Base-by-base conservation (phyloP, 1,284 basidiomycete species). In the Chalciporus sp. region DNA sequence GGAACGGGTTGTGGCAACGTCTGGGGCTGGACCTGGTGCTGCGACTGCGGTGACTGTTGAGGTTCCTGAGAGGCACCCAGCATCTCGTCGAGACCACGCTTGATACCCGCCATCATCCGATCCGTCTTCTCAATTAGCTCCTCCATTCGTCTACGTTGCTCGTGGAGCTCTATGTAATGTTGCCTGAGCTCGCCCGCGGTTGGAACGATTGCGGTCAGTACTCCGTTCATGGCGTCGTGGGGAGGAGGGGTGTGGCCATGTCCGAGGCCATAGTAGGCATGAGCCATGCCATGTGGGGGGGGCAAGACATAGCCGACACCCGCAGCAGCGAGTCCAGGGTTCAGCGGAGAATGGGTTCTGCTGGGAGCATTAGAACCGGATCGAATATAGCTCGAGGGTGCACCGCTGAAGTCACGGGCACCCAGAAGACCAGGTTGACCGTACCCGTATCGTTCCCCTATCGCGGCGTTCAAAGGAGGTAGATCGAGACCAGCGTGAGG, bases 91-190 rank as follows among this genome's bases (percentile, higher is more conserved):
- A 92, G 74, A 17, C 84, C 85, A 57, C 84, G 78, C 74, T 84
- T 84, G 64, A 92, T 72, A 20, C 83, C 83, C 28, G 73, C 76
- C 77, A 92, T 84, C 74, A 92, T 73, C 66, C 79, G 73, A 50
- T 91, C 86, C 60, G 89, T 92, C 70, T 77, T 80, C 58, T 84
- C 81, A 54, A 90, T 65, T 80, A 92, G 76, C 65, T 88, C 87
- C 69, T 88, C 79, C 70, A 87, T 74, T 63, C 78, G 74, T 62
- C 74, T 74, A 67, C 82, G 81, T 63, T 87, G 79, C 61, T 84
- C 82, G 7, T 72, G 72, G 49, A 92, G 75, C 63, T 85, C 79
- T 19, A 72, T 63, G 64, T 88, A 90, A 65, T 91, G 89, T 50
- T 81, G 74, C 69, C 88, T 86, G 55, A 92, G 71, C 59, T 92